Conservation (phyloP, 2,329 filamentous ascomycete genomes). For the Zymoseptoria crescenta region DNA sequence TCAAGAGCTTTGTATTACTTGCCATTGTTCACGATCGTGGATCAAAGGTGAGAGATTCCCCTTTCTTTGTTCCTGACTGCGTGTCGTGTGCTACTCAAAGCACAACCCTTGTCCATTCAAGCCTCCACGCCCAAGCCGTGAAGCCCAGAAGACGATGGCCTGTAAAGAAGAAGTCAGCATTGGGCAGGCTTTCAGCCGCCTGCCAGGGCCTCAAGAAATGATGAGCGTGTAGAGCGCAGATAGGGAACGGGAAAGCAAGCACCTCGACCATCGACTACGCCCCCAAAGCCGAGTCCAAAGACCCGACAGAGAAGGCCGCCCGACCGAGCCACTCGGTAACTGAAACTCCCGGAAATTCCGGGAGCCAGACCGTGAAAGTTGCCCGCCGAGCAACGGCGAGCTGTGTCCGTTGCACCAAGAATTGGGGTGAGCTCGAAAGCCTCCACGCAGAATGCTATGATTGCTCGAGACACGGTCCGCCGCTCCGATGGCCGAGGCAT, state of each 20-base stretch:
- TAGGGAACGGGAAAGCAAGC: not conserved
- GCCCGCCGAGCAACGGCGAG: not conserved
- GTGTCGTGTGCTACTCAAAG: not conserved
- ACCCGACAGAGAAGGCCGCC: not conserved
- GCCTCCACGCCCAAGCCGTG: not conserved
- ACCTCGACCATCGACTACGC: not conserved
- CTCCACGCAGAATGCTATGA: too few species aligned
- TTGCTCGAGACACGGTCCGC: too few species aligned
- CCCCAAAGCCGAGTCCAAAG: not conserved
- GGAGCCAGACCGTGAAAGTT: not conserved
- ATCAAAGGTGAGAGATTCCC: too few species aligned
- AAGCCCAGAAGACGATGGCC: not conserved
- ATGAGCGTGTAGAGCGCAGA: not conserved
- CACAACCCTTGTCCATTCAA: not conserved
- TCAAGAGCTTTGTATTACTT: too few species aligned
- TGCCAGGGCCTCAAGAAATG: not conserved
- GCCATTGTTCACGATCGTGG: too few species aligned
- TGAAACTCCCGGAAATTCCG: not conserved
- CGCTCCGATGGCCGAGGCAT: not conserved
- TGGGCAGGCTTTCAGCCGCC: not conserved
- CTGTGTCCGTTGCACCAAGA: not conserved
- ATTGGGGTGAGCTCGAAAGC: too few species aligned
- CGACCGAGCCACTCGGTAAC: not conserved
- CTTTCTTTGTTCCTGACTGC: not conserved
- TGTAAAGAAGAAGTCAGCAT: not conserved